Evolutionary conservation across 306 rosid species (phyloP).

Genomic region (Ziziphus jujuba): DNA sequence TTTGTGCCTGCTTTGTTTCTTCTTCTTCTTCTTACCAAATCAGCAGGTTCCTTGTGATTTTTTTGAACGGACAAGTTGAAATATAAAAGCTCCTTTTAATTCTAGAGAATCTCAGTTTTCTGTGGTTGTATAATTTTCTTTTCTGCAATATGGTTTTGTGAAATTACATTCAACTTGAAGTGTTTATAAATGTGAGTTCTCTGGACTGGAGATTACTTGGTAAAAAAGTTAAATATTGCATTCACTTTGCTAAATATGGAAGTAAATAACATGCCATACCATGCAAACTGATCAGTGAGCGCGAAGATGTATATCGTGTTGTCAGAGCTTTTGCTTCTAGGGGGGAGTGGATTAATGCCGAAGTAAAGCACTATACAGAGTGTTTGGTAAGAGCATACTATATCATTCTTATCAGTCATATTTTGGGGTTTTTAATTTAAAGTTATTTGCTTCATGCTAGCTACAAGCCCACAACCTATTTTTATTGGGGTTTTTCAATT

Average conservation of each 20-base stretch:
- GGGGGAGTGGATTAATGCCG: slow-evolving; percentile 74
- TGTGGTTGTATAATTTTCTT: too few relatives aligned
- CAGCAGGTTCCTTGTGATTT: neutral
- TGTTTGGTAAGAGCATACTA: slow-evolving; percentile 56
- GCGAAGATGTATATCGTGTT: slow-evolving; percentile 83
- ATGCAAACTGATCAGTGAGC: slow-evolving; percentile 59
- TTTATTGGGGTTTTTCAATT: slow-evolving; percentile 10
- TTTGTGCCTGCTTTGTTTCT: neutral
- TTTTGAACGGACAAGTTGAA: neutral
- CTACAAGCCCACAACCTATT: slow-evolving; percentile 1
- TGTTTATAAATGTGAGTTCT: neutral
- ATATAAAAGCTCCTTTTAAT: too few relatives aligned
- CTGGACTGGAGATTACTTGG: neutral
- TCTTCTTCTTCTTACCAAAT: neutral
- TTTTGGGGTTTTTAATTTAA: slow-evolving; percentile 8
- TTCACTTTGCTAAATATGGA: slow-evolving; percentile 18
- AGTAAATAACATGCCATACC: slow-evolving; percentile 30
- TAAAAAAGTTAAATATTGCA: neutral
- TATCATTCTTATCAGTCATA: slow-evolving; percentile 9
- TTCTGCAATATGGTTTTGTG: neutral
- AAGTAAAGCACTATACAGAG: slow-evolving; percentile 63
- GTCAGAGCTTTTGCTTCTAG: slow-evolving; percentile 68
- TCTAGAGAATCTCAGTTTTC: too few relatives aligned
- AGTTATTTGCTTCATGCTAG: slow-evolving; percentile 17
- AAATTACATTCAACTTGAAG: neutral